Evolutionary conservation across 306 rosid species (phyloP).

Genomic region (Echinosophora koreensis): DNA sequence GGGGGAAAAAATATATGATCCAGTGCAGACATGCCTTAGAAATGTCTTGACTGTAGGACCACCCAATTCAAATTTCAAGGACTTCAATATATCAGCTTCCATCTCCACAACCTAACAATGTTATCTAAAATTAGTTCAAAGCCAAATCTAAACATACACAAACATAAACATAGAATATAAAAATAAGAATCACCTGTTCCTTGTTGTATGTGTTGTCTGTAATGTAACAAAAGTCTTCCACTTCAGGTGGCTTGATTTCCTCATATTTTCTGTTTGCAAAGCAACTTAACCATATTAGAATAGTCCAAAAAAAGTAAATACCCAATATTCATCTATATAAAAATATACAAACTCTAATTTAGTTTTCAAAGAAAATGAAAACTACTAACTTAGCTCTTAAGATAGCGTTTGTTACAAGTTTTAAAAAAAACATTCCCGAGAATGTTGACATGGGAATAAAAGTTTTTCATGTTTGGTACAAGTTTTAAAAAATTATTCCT

Average conservation of each 20-base stretch:
- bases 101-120: slow-evolving; percentile 69
- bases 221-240: slow-evolving; percentile 80
- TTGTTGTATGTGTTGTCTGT: slow-evolving; percentile 79
- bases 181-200: slow-evolving; percentile 61
- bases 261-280: slow-evolving; percentile 73
- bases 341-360: too few relatives aligned
- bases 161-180: slow-evolving; percentile 11
- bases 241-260: slow-evolving; percentile 86
- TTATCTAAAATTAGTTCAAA: slow-evolving; percentile 1
- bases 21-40: slow-evolving; percentile 61
- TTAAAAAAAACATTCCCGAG: too few relatives aligned
- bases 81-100: slow-evolving; percentile 85
- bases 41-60: slow-evolving; percentile 84
- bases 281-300: background rate
- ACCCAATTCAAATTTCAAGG: slow-evolving; percentile 83
- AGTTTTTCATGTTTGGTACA: too few relatives aligned
- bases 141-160: background rate
- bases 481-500: too few relatives aligned
- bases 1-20: background rate
- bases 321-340: background rate
- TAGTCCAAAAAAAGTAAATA: background rate
- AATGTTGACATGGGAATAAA: too few relatives aligned
- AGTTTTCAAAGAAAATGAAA: too few relatives aligned
- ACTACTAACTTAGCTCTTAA: background rate
- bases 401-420: too few relatives aligned